Percentiles rank a stretch among this genome's conserved stretches.
Evolutionary conservation across 257 asterid species (phyloP).

Genomic region (Handroanthus guayacan): DNA sequence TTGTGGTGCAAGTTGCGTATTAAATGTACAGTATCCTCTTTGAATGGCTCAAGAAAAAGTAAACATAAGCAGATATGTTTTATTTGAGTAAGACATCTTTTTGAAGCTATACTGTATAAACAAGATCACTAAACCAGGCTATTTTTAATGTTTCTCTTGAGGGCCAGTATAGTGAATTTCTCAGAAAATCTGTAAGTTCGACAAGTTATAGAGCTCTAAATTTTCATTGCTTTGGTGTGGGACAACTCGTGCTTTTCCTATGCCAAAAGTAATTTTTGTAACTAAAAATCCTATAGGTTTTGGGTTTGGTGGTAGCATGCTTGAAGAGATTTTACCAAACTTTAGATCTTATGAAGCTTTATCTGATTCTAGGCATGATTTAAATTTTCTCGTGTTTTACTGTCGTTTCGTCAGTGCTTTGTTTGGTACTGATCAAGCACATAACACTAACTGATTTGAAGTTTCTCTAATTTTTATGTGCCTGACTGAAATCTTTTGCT

Average conservation of each 20-base stretch:
- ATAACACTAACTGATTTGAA: background rate
- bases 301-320: background rate
- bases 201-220: background rate
- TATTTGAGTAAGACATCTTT: background rate
- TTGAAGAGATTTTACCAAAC: background rate
- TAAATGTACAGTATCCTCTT: constrained; percentile 3
- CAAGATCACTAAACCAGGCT: constrained; percentile 10
- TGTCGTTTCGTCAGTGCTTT: background rate
- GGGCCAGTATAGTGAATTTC: constrained; percentile 10
- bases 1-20: constrained; percentile 24
- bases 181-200: background rate
- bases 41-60: constrained; percentile 23
- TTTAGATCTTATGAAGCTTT: background rate
- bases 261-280: background rate
- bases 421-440: constrained; percentile 7
- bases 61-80: background rate
- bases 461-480: background rate
- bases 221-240: background rate
- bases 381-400: background rate
- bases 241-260: constrained; percentile 11
- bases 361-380: background rate
- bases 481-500: constrained; percentile 6
- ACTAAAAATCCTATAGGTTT: constrained; percentile 9
- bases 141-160: constrained; percentile 4
- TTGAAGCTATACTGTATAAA: background rate